Evolutionary conservation across 192 early-diverging fungal species (phyloP).

Genomic region (Fimicolochytrium jonesii): DNA sequence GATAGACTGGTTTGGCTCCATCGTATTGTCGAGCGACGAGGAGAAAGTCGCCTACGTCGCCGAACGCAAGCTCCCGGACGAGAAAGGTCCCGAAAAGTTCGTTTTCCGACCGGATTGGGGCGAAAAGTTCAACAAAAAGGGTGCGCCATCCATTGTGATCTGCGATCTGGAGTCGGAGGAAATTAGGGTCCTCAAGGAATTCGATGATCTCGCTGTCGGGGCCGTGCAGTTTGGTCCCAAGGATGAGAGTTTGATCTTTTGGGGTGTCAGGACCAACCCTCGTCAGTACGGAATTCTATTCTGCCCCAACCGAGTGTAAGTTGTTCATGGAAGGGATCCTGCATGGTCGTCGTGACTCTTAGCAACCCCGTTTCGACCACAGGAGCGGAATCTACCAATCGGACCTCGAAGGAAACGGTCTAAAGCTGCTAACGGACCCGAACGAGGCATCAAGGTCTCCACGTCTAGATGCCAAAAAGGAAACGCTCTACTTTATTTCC

Average conservation of each 20-base stretch:
- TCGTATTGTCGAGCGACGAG: constrained; percentile 60
- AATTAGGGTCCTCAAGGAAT: neutral
- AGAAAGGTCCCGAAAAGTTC: constrained; percentile 34
- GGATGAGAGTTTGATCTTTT: constrained; percentile 56
- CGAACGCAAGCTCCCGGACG: constrained; percentile 49
- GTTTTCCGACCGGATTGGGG: constrained; percentile 63
- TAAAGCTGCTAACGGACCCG: constrained; percentile 21
- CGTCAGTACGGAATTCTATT: constrained; percentile 59
- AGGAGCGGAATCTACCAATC: constrained; percentile 52
- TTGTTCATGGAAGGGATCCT: no score
- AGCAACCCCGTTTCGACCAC: no score
- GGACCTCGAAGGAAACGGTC: constrained; percentile 39
- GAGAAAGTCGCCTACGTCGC: constrained; percentile 61
- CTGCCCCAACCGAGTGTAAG: constrained; percentile 58
- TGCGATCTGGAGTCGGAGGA: constrained; percentile 42
- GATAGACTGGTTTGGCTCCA: constrained; percentile 38
- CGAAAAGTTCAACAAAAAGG: constrained; percentile 62
- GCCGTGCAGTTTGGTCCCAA: constrained; percentile 29
- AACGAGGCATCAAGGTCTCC: constrained; percentile 55
- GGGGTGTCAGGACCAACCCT: constrained; percentile 55
- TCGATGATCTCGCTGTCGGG: constrained; percentile 25
- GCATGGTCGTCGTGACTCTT: no score
- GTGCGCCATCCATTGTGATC: constrained; percentile 49
- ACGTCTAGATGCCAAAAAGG: constrained; percentile 49
- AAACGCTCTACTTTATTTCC: constrained; percentile 53